phyloP scores from a whole-genome alignment of 2,329 filamentous ascomycete genomes.

The Arthroderma uncinatum region DNA sequence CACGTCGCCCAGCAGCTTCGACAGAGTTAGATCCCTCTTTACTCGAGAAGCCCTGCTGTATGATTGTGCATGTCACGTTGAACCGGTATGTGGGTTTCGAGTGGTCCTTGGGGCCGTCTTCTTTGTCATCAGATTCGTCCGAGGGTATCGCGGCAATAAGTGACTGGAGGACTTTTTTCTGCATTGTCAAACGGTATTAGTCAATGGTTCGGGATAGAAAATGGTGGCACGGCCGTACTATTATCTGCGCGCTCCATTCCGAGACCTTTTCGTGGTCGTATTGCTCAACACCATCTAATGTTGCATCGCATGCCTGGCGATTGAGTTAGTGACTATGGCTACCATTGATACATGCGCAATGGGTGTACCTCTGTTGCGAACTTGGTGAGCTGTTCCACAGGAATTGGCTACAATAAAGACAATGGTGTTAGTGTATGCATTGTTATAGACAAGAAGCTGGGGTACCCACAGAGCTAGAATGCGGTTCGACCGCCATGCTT shows the following conservation, averaged over 20 bases:
- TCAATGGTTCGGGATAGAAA: too few species aligned
- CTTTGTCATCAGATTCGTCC: slow-evolving; percentile 28
- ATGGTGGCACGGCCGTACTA: slow-evolving; percentile 66
- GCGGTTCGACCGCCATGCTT: background rate
- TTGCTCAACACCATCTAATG: slow-evolving; percentile 60
- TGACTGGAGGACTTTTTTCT: slow-evolving; percentile 33
- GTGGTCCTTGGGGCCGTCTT: slow-evolving; percentile 26
- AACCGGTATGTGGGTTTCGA: slow-evolving; percentile 66
- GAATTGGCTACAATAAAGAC: slow-evolving; percentile 52
- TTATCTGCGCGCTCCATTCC: slow-evolving; percentile 85
- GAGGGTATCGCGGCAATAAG: slow-evolving; percentile 33
- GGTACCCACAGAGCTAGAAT: slow-evolving; percentile 2
- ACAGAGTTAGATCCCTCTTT: slow-evolving; percentile 24
- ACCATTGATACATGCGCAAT: slow-evolving; percentile 4
- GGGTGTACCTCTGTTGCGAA: slow-evolving; percentile 67
- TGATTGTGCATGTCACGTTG: slow-evolving; percentile 95
- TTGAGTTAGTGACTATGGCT: background rate
- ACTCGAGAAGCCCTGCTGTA: slow-evolving; percentile 60
- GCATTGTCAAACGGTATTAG: background rate
- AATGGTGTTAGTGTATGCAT: too few species aligned
- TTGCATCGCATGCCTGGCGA: slow-evolving; percentile 65
- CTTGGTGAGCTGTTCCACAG: slow-evolving; percentile 66
- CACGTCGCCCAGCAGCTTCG: slow-evolving; percentile 56
- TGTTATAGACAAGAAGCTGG: background rate
- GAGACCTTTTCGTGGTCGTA: slow-evolving; percentile 83